Evolutionary conservation across 164 flowering plant species (phyloP).

Genomic region (Kalanchoe fedtschenkoi): DNA sequence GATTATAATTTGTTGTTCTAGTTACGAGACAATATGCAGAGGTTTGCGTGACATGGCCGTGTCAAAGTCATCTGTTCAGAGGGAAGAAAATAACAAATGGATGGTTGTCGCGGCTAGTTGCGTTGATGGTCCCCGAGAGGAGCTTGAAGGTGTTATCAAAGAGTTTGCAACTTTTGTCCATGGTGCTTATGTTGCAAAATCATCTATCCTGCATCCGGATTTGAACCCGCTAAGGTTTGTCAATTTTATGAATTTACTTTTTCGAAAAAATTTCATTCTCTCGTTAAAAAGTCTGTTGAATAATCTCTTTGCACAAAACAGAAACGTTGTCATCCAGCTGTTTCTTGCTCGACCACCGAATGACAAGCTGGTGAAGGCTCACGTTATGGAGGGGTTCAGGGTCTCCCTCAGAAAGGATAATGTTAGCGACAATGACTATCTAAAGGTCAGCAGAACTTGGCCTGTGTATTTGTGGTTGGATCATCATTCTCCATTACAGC

Average conservation of each 20-base stretch:
- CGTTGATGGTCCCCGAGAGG: slow-evolving; percentile 41
- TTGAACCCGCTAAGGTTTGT: slow-evolving; percentile 50
- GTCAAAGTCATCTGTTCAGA: slow-evolving; percentile 21
- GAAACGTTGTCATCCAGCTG: slow-evolving; percentile 62
- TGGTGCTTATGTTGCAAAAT: slow-evolving; percentile 57
- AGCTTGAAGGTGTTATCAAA: slow-evolving; percentile 34
- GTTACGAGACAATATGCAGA: slow-evolving; percentile 49
- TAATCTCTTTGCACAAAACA: slow-evolving; percentile 15
- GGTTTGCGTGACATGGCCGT: slow-evolving; percentile 53
- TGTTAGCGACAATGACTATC: slow-evolving; percentile 30
- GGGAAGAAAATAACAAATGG: slow-evolving; percentile 34
- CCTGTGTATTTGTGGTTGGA: too few relatives aligned
- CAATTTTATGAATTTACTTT: background rate
- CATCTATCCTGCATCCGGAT: slow-evolving; percentile 43
- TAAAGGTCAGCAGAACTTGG: slow-evolving; percentile 58
- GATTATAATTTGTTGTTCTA: slow-evolving; percentile 16
- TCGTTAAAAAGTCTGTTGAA: background rate
- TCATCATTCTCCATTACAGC: background rate
- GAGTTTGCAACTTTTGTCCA: slow-evolving; percentile 55
- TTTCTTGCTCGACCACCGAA: slow-evolving; percentile 38
- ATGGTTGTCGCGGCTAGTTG: slow-evolving; percentile 38
- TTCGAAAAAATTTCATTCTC: background rate
- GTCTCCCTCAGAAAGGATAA: slow-evolving; percentile 41
- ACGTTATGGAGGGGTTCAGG: slow-evolving; percentile 49
- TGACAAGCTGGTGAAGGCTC: slow-evolving; percentile 57